Conservation (phyloP, 257 asterid genomes). For the Solanum bulbocastanum region DNA sequence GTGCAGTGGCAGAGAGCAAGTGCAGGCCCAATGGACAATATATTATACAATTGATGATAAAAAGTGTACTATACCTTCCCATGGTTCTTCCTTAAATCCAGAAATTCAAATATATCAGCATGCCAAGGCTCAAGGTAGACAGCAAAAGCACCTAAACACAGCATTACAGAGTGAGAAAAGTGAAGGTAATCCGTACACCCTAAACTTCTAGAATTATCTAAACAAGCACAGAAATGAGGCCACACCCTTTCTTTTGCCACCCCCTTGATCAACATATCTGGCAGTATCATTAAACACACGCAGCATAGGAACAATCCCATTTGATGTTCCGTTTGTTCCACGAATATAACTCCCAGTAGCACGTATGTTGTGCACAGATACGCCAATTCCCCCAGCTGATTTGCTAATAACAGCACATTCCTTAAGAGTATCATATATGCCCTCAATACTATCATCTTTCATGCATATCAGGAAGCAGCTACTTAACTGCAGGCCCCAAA, state of each 20-base stretch:
- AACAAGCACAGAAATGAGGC: background rate
- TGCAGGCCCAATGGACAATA: background rate
- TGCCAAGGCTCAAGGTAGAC: conserved; percentile 99
- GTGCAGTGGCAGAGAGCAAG: background rate
- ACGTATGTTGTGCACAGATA: conserved; percentile 87
- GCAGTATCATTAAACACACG: conserved; percentile 95
- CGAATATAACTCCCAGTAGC: conserved; percentile 96
- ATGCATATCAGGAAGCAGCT: conserved; percentile 93
- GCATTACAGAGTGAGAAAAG: background rate
- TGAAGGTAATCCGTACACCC: background rate
- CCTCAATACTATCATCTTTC: conserved; percentile 98
- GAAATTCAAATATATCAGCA: conserved; percentile 77
- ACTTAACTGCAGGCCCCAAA: conserved; percentile 50
- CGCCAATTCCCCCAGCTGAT: conserved; percentile 97
- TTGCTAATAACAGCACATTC: conserved; percentile 99
- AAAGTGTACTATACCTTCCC: conserved; percentile 58
- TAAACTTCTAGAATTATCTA: background rate
- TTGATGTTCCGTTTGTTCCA: conserved; percentile 94
- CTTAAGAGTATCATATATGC: conserved; percentile 85
- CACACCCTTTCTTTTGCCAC: conserved; percentile 96
- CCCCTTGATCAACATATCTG: conserved; percentile 94
- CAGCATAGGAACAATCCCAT: conserved; percentile 96
- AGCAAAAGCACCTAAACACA: conserved; percentile 80
- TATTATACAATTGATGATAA: background rate
- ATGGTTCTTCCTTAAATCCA: conserved; percentile 88